Conservation (phyloP, 192 early-diverging fungal genomes). For the Ambispora gerdemannii region DNA sequence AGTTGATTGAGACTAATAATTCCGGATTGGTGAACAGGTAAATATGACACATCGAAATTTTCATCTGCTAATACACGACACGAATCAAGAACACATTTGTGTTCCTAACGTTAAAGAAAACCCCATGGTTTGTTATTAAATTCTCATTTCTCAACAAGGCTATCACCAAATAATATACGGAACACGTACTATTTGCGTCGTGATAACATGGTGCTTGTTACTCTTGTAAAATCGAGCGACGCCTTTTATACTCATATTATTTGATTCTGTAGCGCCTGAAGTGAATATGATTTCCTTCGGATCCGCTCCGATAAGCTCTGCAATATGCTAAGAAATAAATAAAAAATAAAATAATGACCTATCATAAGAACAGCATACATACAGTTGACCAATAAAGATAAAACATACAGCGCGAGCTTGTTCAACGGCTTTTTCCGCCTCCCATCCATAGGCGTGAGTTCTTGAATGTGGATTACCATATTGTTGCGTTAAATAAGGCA, state of each 20-base stretch:
- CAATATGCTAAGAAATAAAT: conserved; percentile 63
- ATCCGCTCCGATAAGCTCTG: conserved; percentile 84
- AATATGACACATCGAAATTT: conserved; percentile 93
- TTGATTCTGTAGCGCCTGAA: conserved; percentile 93
- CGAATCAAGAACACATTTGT: conserved; percentile 97
- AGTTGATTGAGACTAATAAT: conserved; percentile 77
- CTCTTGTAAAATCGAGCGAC: conserved; percentile 92
- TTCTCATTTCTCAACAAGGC: not conserved
- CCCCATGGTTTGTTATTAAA: not conserved
- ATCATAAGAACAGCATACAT: not conserved
- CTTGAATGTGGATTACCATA: conserved; percentile 97
- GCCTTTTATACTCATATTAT: conserved; percentile 93
- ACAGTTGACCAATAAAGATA: not conserved
- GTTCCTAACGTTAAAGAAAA: conserved; percentile 72
- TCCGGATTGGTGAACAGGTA: conserved; percentile 83
- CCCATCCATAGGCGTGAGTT: conserved; percentile 98
- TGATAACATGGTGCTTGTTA: conserved; percentile 95
- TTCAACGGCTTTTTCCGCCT: conserved; percentile 87
- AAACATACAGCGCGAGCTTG: conserved; percentile 69
- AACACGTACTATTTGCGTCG: conserved; percentile 74
- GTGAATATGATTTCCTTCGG: conserved; percentile 97
- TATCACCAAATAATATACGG: not conserved
- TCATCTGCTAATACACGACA: conserved; percentile 95
- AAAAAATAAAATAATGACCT: conserved; percentile 20
- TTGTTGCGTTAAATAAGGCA: conserved; percentile 86